Conservation (phyloP, 2,329 filamentous ascomycete genomes). For the Talaromyces sp. region DNA sequence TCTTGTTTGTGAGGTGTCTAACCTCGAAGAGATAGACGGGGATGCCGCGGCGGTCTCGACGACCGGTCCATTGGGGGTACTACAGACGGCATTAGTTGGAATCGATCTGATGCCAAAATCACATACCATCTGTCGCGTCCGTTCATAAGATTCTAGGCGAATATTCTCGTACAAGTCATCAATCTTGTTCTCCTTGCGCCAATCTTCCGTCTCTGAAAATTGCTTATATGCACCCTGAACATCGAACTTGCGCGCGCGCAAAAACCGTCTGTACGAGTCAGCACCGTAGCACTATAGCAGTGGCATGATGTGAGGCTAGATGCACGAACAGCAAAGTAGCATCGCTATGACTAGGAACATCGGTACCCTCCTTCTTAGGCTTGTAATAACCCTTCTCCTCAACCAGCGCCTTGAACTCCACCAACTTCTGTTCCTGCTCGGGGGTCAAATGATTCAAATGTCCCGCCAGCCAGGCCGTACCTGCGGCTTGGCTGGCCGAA, state of each 20-base stretch:
- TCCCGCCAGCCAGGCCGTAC: constrained; percentile 50
- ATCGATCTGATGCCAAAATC: neutral
- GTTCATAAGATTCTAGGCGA: constrained; percentile 78
- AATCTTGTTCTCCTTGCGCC: constrained; percentile 76
- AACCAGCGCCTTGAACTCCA: constrained; percentile 68
- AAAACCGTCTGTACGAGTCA: constrained; percentile 62
- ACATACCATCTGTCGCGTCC: constrained; percentile 66
- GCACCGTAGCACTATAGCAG: neutral
- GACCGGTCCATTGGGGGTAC: constrained; percentile 95
- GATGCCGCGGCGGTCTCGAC: constrained; percentile 84
- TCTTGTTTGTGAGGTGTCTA: constrained; percentile 75
- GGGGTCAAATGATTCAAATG: constrained; percentile 74
- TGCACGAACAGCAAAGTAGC: constrained; percentile 47
- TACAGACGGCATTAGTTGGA: constrained; percentile 34
- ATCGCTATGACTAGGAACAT: constrained; percentile 46
- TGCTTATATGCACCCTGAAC: constrained; percentile 74
- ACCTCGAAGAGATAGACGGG: constrained; percentile 91
- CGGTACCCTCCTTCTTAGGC: constrained; percentile 31
- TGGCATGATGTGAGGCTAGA: neutral
- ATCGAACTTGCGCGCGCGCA: constrained; percentile 79
- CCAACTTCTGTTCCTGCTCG: constrained; percentile 64
- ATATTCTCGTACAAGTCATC: constrained; percentile 81
- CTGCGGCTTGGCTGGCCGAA: constrained; percentile 35
- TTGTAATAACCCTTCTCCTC: constrained; percentile 58
- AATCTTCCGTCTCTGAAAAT: constrained; percentile 84